phyloP scores from a whole-genome alignment of 306 rosid genomes.

The Trifolium subterraneum region DNA sequence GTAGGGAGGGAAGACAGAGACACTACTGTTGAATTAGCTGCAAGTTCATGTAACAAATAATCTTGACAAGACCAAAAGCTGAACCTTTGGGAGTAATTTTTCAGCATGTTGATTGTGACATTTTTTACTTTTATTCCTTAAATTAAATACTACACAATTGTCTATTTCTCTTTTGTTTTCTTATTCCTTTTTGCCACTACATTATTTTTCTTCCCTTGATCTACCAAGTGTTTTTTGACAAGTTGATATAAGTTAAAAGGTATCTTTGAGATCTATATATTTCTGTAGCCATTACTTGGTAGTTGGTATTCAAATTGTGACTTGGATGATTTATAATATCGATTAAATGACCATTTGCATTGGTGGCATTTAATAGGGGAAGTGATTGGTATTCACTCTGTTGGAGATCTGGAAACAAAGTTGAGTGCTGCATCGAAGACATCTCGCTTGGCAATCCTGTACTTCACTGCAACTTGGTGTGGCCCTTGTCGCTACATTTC shows the following conservation, averaged over 20 bases:
- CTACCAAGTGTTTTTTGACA: neutral
- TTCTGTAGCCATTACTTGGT: neutral
- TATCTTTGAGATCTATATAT: conserved; percentile 28
- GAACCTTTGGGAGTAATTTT: conserved; percentile 30
- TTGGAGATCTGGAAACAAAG: conserved; percentile 61
- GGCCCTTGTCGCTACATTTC: conserved; percentile 85
- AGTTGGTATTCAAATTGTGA: conserved; percentile 17
- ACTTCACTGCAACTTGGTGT: conserved; percentile 93
- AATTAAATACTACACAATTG: neutral
- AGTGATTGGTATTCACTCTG: conserved; percentile 68
- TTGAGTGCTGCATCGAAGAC: conserved; percentile 74
- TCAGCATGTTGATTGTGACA: conserved; percentile 2
- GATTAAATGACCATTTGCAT: conserved; percentile 17
- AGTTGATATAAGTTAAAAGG: conserved; percentile 3
- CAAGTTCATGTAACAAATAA: neutral
- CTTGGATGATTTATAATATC: conserved; percentile 30
- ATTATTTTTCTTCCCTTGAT: neutral
- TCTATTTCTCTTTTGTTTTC: neutral
- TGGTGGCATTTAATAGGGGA: conserved; percentile 56
- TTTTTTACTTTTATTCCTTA: conserved; percentile 17
- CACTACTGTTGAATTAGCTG: conserved; percentile 27
- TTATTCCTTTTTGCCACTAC: conserved; percentile 1
- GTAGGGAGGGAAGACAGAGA: conserved; percentile 3
- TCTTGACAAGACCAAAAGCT: conserved; percentile 20
- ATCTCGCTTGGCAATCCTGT: conserved; percentile 70